Percentiles rank a stretch among this genome's conserved stretches.
These are phyloP conservation scores for Aspergillus arachidicola DNA, from an alignment of 2,329 filamentous ascomycete species.

Conservation along the genomic window DNA sequence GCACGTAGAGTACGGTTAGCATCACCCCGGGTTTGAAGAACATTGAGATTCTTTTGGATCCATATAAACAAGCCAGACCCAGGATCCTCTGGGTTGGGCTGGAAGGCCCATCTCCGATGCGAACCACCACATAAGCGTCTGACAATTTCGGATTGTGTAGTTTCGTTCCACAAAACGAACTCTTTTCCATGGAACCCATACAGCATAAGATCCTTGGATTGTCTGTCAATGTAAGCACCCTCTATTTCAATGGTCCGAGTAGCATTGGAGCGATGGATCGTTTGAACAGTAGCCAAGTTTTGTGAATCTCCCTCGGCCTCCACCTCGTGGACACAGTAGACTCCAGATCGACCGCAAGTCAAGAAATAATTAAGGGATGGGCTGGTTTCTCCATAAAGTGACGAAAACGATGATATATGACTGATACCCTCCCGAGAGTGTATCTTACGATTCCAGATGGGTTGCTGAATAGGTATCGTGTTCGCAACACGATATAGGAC, in stretches of 20 bases:
- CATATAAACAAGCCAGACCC: conserved; percentile 66
- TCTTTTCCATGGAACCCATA: conserved; percentile 79
- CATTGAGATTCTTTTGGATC: conserved; percentile 67
- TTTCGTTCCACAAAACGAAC: conserved; percentile 82
- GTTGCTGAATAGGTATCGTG: conserved; percentile 22
- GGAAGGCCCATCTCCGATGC: conserved; percentile 74
- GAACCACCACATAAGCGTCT: conserved; percentile 80
- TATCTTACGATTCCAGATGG: conserved; percentile 30
- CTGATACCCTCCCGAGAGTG: conserved; percentile 70
- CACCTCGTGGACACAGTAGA: conserved; percentile 65
- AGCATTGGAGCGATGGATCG: conserved; percentile 69
- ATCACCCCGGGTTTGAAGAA: conserved; percentile 42
- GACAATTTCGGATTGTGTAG: conserved; percentile 68
- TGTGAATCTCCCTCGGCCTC: conserved; percentile 24
- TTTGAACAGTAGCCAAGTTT: conserved; percentile 39
- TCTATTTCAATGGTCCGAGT: conserved; percentile 78
- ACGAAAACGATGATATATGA: conserved; percentile 50
- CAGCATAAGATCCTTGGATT: conserved; percentile 63
- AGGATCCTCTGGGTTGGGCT: conserved; percentile 24
- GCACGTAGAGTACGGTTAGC: conserved; percentile 58
- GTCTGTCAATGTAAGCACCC: conserved; percentile 62
- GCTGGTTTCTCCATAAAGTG: conserved; percentile 14
- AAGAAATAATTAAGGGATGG: conserved; percentile 52
- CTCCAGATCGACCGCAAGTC: conserved; percentile 76
- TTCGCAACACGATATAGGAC: conserved; percentile 46